Percentiles rank a stretch among this genome's conserved stretches.
phyloP scores from a whole-genome alignment of 139 green algal genomes.

The Closterium sp. region DNA sequence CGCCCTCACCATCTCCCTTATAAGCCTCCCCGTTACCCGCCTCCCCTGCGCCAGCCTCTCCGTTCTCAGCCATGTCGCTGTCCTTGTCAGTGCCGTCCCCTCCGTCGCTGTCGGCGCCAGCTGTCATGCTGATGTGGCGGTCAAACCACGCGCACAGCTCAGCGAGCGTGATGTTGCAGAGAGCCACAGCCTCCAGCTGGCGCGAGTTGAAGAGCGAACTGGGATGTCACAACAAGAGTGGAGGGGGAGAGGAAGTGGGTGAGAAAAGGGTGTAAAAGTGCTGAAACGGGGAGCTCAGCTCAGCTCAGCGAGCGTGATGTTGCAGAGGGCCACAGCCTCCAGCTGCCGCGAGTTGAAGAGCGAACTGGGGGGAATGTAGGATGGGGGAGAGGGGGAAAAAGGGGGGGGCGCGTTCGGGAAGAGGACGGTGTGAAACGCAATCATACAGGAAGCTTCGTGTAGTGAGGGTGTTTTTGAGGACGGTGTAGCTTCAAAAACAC shows the following conservation, averaged over 20 bases:
- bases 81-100: neutral
- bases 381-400: neutral
- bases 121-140: neutral
- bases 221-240: neutral
- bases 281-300: conserved; percentile 1
- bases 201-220: conserved; percentile 47
- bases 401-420: neutral
- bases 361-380: conserved; percentile 12
- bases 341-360: conserved; percentile 38
- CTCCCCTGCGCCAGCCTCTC: neutral
- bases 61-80: neutral
- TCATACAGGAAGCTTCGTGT: no score
- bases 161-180: conserved; percentile 26
- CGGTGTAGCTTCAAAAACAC: no score
- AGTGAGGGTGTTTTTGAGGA: no score
- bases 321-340: conserved; percentile 22
- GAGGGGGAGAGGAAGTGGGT: neutral
- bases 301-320: conserved; percentile 15
- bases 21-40: neutral
- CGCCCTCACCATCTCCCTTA: neutral
- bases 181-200: conserved; percentile 25
- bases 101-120: neutral
- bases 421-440: neutral
- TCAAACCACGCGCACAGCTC: neutral
- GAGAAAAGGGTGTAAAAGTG: neutral